phyloP scores from a whole-genome alignment of 768 basidiomycete genomes.

The Pleurotus salmoneostramineus region DNA sequence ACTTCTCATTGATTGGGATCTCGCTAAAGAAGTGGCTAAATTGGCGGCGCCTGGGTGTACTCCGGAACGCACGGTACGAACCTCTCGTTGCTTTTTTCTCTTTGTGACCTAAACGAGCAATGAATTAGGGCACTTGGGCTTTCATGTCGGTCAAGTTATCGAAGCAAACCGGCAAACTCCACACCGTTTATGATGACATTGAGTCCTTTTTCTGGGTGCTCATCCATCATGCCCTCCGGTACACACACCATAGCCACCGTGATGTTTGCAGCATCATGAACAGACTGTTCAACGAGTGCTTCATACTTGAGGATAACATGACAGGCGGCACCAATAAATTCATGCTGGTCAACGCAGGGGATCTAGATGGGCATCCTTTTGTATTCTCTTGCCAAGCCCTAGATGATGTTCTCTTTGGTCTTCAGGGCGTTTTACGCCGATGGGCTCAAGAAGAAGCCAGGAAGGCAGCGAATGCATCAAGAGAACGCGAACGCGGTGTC shows the following conservation, averaged over 20 bases:
- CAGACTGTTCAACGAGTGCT: too few species aligned
- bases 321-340: too few species aligned
- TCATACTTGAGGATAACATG: too few species aligned
- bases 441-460: too few species aligned
- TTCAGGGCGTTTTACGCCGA: too few species aligned
- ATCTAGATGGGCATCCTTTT: too few species aligned
- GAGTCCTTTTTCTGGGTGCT: slow-evolving; percentile 25
- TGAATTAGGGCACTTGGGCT: slow-evolving; percentile 26
- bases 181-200: slow-evolving; percentile 22
- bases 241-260: slow-evolving; percentile 6
- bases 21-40: neutral
- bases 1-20: slow-evolving; percentile 10
- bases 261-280: too few species aligned
- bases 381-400: too few species aligned
- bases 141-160: slow-evolving; percentile 25
- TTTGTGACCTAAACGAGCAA: neutral
- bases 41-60: neutral
- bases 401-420: too few species aligned
- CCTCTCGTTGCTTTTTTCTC: neutral
- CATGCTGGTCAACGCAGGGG: too few species aligned
- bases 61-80: neutral
- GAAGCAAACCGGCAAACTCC: slow-evolving; percentile 11
- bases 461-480: too few species aligned
- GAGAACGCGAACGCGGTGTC: too few species aligned
- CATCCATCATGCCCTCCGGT: slow-evolving; percentile 12